Evolutionary conservation across 78 protist species (phyloP), one percentile per base, ranked within the genome.

Genomic region (Dictyostelium brefeldianum): DNA sequence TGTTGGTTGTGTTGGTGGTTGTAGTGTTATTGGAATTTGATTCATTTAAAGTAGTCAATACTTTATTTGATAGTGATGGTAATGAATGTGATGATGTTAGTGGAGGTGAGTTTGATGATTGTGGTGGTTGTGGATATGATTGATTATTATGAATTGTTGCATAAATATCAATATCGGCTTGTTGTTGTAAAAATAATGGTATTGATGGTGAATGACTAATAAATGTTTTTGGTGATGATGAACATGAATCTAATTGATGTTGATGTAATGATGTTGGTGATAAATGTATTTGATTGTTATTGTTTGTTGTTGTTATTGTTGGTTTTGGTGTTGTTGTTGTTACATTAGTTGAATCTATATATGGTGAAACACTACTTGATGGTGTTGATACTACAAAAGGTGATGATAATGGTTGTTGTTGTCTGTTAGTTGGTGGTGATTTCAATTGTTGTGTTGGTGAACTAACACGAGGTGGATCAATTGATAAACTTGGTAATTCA

Each of bases 381-480:
- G 79, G 51, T 73, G 79, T 73, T 43, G 79, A 73, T 11, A 47
- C 75, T 15, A 31, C 29, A 67, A 67, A 73, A 18, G 56, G 79
- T 20, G 79, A 47, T 46, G 79, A 8, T 22, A n/a, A 43, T 47
- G 36, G 50, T 18, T 15, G 50, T 20, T 43, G 78, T 1, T 43
- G 56, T 10, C 20, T 18, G 4, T 41, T 22, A 18, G 78, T 43
- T 43, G 25, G 4, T 71, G 78, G 25, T 71, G 36, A 17, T 15
- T 12, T 43, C 8, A 5, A 9, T 20, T 18, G 25, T 71, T 50
- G 20, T 7, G 78, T 15, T 17, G 12, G n/a, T 5, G 79, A 20
- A 5, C 8, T 14, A 47, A 48, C 46, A 12, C 56, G 27, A n/a
- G 90, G 90, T 64, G 89, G 89, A 69, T 82, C 71, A 18, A 54